Base-by-base conservation (phyloP, 805 yeast genomes). In the Cyberlindnera amylophila region DNA sequence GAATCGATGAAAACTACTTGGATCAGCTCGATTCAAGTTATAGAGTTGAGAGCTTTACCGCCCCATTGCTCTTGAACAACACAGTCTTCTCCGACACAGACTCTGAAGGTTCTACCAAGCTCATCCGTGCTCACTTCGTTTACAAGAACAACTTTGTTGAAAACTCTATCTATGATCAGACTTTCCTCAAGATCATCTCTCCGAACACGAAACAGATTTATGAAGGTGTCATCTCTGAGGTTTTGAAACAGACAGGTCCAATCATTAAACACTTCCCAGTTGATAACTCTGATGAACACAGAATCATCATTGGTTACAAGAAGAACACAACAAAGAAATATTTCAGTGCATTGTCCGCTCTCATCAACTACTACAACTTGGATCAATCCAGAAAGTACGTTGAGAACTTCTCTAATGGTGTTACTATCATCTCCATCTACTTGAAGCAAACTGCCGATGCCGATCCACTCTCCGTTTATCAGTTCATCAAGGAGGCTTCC, bases 401-500 rank as follows among this genome's bases (percentile, higher is more conserved):
- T 45, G 99, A 91, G 65, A 93, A 90, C 62, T 93, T 91, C 62
- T 73, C 90, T 52, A 88, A 90, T 60, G 96, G 96, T 39, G 76
- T 82, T 50, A 82, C 96, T 18, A 75, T 91, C 40, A 78, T 89
- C 56, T 89, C 97, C 30, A 76, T 89, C 72, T 93, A 93, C 65
- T 75, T 91, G 58, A 77, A 77, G 36, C 83, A 86, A 44, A 62
- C 69, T 17, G 69, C 76, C 27, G 81, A 75, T 50, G 64, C 66
- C 5, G 62, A 64, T 42, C 66, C 88, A 55, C 72, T 84, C 56
- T 81, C 95, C 18, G 81, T 90, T 50, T 81, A 81, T 62, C 98
- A 91, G 70, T 84, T 91, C 47, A 82, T 86, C 58, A 89, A 87
- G 69, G 99, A 91, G 66, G 96, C 96, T 28, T 88, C 97, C 5